Evolutionary conservation across 352 stramenopile genomes (phyloP).

Genomic region (Aphanomyces cochlioides): DNA sequence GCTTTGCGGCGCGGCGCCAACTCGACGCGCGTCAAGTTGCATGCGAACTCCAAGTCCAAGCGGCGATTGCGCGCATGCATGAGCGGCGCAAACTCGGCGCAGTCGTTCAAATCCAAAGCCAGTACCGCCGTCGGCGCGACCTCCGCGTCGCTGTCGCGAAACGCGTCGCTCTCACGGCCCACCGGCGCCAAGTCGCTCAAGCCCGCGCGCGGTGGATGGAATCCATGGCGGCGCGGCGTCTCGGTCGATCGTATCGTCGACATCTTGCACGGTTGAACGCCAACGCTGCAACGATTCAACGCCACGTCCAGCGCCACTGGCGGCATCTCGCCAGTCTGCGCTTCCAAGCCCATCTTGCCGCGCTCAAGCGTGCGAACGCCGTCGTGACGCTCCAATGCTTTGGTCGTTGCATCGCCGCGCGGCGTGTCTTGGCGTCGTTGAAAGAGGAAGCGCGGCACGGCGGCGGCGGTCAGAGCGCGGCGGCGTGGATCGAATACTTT

Average conservation of each 20-base stretch:
- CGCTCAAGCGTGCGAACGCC: neutral
- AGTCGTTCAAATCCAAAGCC: constrained; percentile 39
- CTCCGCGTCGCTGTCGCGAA: constrained; percentile 19
- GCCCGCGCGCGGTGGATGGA: neutral
- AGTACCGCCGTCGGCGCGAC: constrained; percentile 32
- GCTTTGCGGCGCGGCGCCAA: neutral
- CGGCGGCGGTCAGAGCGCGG: too few species aligned
- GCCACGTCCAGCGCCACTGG: constrained; percentile 14
- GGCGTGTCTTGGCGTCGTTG: neutral
- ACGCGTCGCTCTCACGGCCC: neutral
- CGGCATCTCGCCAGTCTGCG: neutral
- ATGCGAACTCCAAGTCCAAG: constrained; percentile 23
- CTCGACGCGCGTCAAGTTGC: constrained; percentile 14
- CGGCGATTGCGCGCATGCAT: constrained; percentile 22
- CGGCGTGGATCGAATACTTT: constrained; percentile 61
- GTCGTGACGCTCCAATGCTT: constrained; percentile 24
- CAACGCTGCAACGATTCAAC: constrained; percentile 30
- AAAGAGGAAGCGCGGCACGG: neutral
- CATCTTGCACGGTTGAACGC: neutral
- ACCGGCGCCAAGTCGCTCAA: neutral
- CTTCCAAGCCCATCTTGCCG: neutral
- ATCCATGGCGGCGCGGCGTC: neutral
- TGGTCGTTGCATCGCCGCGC: constrained; percentile 12
- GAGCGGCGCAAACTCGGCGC: constrained; percentile 24
- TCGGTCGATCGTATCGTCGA: constrained; percentile 2